Conservation (phyloP, 2,329 filamentous ascomycete genomes). For the Emmonsiellopsis sp. region DNA sequence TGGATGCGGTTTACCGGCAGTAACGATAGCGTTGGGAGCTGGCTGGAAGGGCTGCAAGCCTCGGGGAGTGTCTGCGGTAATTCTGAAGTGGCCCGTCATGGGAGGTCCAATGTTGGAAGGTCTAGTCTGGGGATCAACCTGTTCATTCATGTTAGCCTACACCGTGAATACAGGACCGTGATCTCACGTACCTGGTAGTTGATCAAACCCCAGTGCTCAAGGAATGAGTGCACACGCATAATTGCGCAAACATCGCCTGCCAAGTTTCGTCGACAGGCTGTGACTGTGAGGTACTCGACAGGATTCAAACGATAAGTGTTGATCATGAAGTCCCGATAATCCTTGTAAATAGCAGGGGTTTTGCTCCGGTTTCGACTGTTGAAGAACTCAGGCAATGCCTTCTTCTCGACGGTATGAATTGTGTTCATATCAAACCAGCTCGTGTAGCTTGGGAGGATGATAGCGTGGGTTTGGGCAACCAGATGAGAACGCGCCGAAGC, state of each 20-base stretch:
- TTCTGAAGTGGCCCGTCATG: slow-evolving; percentile 94
- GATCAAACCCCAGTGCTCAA: slow-evolving; percentile 97
- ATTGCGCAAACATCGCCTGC: slow-evolving; percentile 98
- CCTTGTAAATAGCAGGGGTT: slow-evolving; percentile 93
- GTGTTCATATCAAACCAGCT: slow-evolving; percentile 98
- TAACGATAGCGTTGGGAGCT: slow-evolving; percentile 61
- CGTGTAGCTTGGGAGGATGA: slow-evolving; percentile 94
- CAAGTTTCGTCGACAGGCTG: slow-evolving; percentile 86
- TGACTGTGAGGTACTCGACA: slow-evolving; percentile 92
- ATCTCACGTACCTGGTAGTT: slow-evolving; percentile 76
- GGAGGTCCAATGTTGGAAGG: slow-evolving; percentile 93
- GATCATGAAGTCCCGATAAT: slow-evolving; percentile 99
- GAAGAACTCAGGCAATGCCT: slow-evolving; percentile 95
- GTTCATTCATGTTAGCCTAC: slow-evolving; percentile 19
- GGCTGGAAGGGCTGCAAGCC: slow-evolving; percentile 94
- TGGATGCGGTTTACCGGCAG: slow-evolving; percentile 51
- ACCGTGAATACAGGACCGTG: background rate
- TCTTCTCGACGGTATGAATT: slow-evolving; percentile 84
- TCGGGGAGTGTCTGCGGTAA: slow-evolving; percentile 89
- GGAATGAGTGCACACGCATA: slow-evolving; percentile 95
- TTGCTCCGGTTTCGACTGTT: slow-evolving; percentile 98
- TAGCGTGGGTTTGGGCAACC: slow-evolving; percentile 86
- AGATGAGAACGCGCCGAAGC: slow-evolving; percentile 84
- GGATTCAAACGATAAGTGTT: slow-evolving; percentile 97
- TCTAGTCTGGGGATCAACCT: slow-evolving; percentile 94